phyloP scores from a whole-genome alignment of 495 filamentous ascomycete genomes.

The Aspergillus sclerotioniger region DNA sequence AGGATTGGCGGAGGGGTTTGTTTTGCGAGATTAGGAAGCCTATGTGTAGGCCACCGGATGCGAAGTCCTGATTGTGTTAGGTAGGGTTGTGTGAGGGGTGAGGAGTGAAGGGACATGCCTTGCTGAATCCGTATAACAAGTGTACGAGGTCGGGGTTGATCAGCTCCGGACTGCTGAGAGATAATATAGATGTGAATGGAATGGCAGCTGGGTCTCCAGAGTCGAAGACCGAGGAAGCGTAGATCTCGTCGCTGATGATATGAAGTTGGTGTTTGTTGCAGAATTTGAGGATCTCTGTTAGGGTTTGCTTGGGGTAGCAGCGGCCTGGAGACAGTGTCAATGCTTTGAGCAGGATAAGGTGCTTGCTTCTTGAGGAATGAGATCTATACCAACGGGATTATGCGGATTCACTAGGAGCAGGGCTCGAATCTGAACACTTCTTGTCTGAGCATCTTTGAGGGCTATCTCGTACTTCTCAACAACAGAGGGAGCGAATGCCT shows the following conservation, averaged over 20 bases:
- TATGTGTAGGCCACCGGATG: conserved; percentile 51
- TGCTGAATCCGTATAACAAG: conserved; percentile 58
- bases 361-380: neutral
- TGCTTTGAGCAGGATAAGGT: neutral
- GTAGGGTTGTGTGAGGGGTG: neutral
- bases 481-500: conserved; percentile 28
- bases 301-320: conserved; percentile 51
- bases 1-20: conserved; percentile 26
- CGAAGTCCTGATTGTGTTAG: conserved; percentile 45
- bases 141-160: conserved; percentile 54
- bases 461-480: conserved; percentile 35
- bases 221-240: conserved; percentile 53
- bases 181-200: conserved; percentile 51
- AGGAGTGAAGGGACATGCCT: conserved; percentile 27
- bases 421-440: conserved; percentile 22
- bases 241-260: conserved; percentile 61
- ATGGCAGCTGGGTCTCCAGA: conserved; percentile 31
- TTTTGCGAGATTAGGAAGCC: conserved; percentile 50
- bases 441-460: conserved; percentile 18
- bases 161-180: conserved; percentile 39
- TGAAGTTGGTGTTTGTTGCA: conserved; percentile 55
- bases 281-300: conserved; percentile 48
- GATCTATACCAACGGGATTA: conserved; percentile 40
- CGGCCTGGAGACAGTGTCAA: conserved; percentile 30
- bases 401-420: conserved; percentile 39